phyloP scores from a whole-genome alignment of 257 asterid genomes.

The Solanum dulcamara region DNA sequence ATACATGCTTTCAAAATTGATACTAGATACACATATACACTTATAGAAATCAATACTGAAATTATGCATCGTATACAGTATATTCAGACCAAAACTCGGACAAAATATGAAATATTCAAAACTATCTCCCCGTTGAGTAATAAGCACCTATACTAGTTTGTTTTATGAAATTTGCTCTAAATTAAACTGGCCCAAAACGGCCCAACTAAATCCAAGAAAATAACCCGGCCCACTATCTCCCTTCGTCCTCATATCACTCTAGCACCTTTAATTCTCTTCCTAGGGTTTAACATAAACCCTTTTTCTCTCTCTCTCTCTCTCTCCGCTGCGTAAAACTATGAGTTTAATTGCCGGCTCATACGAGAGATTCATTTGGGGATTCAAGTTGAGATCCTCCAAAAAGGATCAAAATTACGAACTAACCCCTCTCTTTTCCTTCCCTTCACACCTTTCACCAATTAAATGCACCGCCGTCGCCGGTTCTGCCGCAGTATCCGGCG shows the following conservation, averaged over 20 bases:
- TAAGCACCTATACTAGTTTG: no score
- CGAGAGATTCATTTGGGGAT: conserved; percentile 96
- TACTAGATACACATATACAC: not conserved
- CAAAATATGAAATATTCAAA: not conserved
- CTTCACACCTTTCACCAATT: conserved; percentile 85
- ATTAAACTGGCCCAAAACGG: not conserved
- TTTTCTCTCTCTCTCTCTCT: not conserved
- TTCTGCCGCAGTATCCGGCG: conserved; percentile 84
- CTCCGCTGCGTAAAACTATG: conserved; percentile 16
- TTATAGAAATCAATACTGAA: no score
- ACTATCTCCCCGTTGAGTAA: not conserved
- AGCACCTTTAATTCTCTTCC: not conserved
- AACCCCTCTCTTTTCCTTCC: conserved; percentile 70
- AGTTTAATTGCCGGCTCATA: conserved; percentile 86
- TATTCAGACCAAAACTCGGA: not conserved
- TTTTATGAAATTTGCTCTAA: no score
- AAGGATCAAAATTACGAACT: conserved; percentile 23
- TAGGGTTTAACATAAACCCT: not conserved
- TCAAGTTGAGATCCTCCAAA: conserved; percentile 37
- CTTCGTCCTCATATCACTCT: not conserved
- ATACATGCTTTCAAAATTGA: no score
- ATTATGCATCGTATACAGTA: not conserved
- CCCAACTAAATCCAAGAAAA: not conserved
- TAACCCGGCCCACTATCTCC: not conserved
- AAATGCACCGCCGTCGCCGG: conserved; percentile 82